These are phyloP conservation scores for Venturiaceae sp. DNA, from an alignment of 2,329 filamentous ascomycete genomes.

Conservation along the genomic window DNA sequence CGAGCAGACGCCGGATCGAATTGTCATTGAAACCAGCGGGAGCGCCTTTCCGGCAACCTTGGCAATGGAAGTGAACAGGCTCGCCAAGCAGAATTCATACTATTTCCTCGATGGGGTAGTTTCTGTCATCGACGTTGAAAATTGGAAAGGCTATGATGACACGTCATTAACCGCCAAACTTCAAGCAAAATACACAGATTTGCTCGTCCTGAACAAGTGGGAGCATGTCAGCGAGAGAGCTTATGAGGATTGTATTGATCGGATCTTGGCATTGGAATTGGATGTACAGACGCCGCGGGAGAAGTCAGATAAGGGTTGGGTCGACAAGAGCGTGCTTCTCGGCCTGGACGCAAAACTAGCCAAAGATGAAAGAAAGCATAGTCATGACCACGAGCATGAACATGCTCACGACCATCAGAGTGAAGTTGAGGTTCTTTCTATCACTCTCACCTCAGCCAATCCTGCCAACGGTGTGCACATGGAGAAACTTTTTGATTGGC, in stretches of 20 bases:
- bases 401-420: constrained; percentile 54
- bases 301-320: constrained; percentile 72
- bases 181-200: constrained; percentile 81
- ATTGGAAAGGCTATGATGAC: constrained; percentile 88
- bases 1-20: constrained; percentile 58
- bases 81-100: constrained; percentile 56
- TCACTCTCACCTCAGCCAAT: constrained; percentile 49
- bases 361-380: constrained; percentile 25
- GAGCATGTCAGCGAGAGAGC: constrained; percentile 63
- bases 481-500: constrained; percentile 52
- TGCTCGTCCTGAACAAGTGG: constrained; percentile 93
- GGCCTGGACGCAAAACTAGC: constrained; percentile 79
- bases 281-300: constrained; percentile 66
- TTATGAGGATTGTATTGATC: constrained; percentile 69
- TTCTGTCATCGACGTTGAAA: constrained; percentile 87
- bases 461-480: constrained; percentile 46
- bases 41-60: constrained; percentile 75
- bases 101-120: constrained; percentile 82
- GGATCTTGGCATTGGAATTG: constrained; percentile 70
- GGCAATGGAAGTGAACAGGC: constrained; percentile 79
- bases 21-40: constrained; percentile 89
- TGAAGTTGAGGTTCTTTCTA: constrained; percentile 84
- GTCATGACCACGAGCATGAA: constrained; percentile 31
- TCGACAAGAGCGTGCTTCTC: constrained; percentile 71
- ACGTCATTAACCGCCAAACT: constrained; percentile 81